Evolutionary conservation across 2,329 filamentous ascomycete species (phyloP), one percentile per base, ranked within the genome.

Genomic region (Aspergillus pseudoglaucus): DNA sequence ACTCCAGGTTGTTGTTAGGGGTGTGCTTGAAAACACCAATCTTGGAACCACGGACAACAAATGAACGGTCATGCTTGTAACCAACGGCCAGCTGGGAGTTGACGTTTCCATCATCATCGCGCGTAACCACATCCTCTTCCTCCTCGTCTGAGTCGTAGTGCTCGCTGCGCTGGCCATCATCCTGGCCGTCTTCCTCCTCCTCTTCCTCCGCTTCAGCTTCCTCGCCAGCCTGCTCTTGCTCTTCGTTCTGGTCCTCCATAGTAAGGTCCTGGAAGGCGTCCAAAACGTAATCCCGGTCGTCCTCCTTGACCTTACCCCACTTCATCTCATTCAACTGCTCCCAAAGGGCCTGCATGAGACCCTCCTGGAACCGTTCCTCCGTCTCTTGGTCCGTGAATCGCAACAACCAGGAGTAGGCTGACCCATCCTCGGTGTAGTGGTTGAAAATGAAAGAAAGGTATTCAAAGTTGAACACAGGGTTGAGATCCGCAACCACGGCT

Each of bases 401-500:
- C 32, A 98, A 75, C 12, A 98, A 79, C 91, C 93, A 98, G 1
- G 93, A 98, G 67, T 90, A 94, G 4, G 93, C 91, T 1, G 87
- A 87, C 2, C 90, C 89, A 67, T 96, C 88, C 32, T 84, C 79
- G 12, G 86, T 81, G 66, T 95, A 97, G 65, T 96, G 90, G 62
- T 98, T 98, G 79, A 98, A 98, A 62, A 98, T 96, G 66, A 97
- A 97, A 0, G 91, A 97, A n/a, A 95, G 77, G 60, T 91, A 97
- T 67, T 98, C 93, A 57, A 96, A 97, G 71, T 97, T 97, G 76
- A 97, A 98, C 17, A 98, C 90, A 0, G 93, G 93, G 60, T 97
- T 97, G 68, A 97, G 89, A 58, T 98, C 93, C 6, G 88, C 85
- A 25, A 90, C 77, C 25, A 98, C 82, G 2, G 85, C 80, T 55